Conservation (phyloP, 495 filamentous ascomycete species). For the Trichoderma parareesei region DNA sequence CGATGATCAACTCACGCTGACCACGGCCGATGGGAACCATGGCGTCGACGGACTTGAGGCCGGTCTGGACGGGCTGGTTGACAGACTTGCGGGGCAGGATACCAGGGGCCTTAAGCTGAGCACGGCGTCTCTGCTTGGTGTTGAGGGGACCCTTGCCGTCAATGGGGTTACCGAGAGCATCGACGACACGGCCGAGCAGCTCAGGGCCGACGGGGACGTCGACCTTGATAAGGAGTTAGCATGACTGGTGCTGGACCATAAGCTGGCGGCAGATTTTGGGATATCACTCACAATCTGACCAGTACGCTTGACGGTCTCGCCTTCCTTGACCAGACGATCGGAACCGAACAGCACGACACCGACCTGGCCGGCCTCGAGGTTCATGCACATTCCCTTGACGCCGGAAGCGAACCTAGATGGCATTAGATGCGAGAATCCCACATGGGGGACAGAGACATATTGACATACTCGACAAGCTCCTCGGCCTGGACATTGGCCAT, state of each 20-base stretch:
- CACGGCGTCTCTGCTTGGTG: constrained; percentile 84
- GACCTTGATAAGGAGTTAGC: constrained; percentile 48
- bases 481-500: constrained; percentile 99
- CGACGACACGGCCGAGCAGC: constrained; percentile 95
- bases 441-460: constrained; percentile 13
- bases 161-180: constrained; percentile 97
- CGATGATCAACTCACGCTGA: constrained; percentile 99
- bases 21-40: constrained; percentile 99
- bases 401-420: constrained; percentile 85
- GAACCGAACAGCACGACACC: constrained; percentile 99
- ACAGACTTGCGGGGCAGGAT: constrained; percentile 95
- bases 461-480: constrained; percentile 96
- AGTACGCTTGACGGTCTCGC: constrained; percentile 98
- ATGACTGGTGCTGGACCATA: constrained; percentile 7
- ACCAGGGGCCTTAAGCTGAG: constrained; percentile 97
- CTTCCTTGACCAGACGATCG: constrained; percentile 98
- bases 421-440: constrained; percentile 15
- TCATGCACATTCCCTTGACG: constrained; percentile 99
- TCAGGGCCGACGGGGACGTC: constrained; percentile 91
- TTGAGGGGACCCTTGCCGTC: constrained; percentile 98
- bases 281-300: constrained; percentile 82
- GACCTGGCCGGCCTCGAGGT: constrained; percentile 98
- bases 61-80: constrained; percentile 97
- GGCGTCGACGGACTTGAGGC: constrained; percentile 97
- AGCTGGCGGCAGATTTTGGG: constrained; percentile 1